Evolutionary conservation across 352 stramenopile genomes (phyloP).

Genomic region (Phytophthora sojae): DNA sequence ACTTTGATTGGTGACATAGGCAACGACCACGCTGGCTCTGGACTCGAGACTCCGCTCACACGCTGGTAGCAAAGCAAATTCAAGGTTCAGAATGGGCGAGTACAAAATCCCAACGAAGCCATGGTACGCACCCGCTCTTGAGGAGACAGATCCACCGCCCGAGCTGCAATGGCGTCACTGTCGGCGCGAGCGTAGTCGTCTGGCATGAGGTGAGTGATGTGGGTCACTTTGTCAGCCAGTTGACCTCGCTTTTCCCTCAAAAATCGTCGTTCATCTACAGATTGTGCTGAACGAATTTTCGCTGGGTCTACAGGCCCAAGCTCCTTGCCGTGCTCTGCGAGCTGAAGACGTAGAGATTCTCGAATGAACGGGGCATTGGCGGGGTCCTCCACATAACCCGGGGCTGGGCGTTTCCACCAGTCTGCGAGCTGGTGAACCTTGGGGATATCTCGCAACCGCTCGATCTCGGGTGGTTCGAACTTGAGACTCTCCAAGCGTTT

Average conservation of each 20-base stretch:
- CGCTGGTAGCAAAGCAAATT: conserved; percentile 10
- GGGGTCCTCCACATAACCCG: conserved; percentile 70
- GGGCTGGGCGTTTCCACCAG: conserved; percentile 64
- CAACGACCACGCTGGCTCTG: conserved; percentile 33
- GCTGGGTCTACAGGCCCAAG: conserved; percentile 56
- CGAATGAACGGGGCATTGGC: conserved; percentile 34
- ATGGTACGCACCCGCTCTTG: conserved; percentile 47
- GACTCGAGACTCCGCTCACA: conserved; percentile 7
- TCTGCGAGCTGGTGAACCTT: conserved; percentile 46
- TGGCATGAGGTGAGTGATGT: conserved; percentile 42
- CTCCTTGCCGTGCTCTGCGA: conserved; percentile 35
- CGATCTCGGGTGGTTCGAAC: conserved; percentile 65
- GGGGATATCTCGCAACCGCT: conserved; percentile 59
- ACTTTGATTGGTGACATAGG: conserved; percentile 63
- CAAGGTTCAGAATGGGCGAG: not conserved
- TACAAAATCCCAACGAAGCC: not conserved
- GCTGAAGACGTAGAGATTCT: conserved; percentile 58
- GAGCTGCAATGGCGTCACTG: conserved; percentile 27
- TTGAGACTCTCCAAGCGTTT: conserved; percentile 49
- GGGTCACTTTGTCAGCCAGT: conserved; percentile 57
- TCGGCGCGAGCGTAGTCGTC: conserved; percentile 41
- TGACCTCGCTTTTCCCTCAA: conserved; percentile 42
- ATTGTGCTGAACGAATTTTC: conserved; percentile 48
- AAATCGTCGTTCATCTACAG: conserved; percentile 44
- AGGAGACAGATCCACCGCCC: conserved; percentile 46